phyloP scores from a whole-genome alignment of 1,284 basidiomycete species.

The Chondrostereum purpureum region DNA sequence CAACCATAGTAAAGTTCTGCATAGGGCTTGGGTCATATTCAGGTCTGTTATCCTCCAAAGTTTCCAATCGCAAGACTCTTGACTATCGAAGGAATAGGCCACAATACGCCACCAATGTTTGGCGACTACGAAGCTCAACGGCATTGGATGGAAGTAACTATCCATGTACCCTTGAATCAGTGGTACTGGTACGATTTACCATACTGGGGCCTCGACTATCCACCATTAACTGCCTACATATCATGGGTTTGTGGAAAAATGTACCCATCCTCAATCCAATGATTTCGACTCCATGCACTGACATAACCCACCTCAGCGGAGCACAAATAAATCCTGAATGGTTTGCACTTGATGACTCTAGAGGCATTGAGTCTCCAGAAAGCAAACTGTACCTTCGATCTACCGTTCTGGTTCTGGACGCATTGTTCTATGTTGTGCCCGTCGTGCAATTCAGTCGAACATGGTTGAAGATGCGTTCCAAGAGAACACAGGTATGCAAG shows the following conservation, averaged over 20 bases:
- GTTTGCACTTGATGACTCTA: conserved; percentile 70
- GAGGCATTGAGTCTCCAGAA: conserved; percentile 67
- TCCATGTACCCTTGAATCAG: conserved; percentile 62
- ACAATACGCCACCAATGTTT: conserved; percentile 70
- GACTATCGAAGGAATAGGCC: too few relatives aligned
- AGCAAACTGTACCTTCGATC: conserved; percentile 78
- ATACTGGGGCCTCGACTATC: conserved; percentile 93
- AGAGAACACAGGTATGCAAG: conserved; percentile 58
- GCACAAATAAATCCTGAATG: conserved; percentile 63
- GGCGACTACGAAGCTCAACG: conserved; percentile 93
- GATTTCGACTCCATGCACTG: conserved; percentile 9
- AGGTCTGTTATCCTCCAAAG: conserved; percentile 50
- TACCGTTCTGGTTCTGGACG: conserved; percentile 68
- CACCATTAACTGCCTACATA: conserved; percentile 84
- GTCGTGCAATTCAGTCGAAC: conserved; percentile 53
- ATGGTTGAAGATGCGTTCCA: conserved; percentile 63
- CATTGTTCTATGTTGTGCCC: conserved; percentile 72
- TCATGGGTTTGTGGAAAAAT: conserved; percentile 74
- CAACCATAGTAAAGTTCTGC: conserved; percentile 58
- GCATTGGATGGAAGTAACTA: conserved; percentile 90
- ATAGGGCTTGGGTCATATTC: conserved; percentile 78
- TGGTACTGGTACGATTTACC: conserved; percentile 87
- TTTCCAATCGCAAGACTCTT: too few relatives aligned
- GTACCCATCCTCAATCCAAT: conserved; percentile 28
- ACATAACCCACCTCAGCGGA: conserved; percentile 38